Evolutionary conservation across 148 eudicot genomes (phyloP).

Genomic region (Cornus florida): DNA sequence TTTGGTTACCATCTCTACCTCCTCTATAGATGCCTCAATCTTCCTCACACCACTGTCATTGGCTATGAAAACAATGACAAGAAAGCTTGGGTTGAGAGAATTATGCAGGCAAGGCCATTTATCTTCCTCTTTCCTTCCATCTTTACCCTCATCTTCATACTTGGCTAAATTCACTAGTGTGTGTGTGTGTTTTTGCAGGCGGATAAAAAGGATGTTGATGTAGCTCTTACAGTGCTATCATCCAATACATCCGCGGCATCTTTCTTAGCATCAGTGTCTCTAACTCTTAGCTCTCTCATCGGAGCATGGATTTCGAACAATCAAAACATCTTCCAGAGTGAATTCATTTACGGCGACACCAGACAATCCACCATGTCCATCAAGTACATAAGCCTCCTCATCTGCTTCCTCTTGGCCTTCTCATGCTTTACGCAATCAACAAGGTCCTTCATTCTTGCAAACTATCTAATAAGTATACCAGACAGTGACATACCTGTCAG

Average conservation of each 20-base stretch:
- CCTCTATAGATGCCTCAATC: conserved; percentile 44
- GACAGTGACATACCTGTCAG: conserved; percentile 30
- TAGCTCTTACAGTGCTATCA: conserved; percentile 40
- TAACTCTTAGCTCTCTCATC: conserved; percentile 57
- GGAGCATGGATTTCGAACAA: conserved; percentile 67
- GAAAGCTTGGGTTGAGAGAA: conserved; percentile 59
- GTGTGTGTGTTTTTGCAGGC: conserved; percentile 13
- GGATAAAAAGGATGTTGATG: conserved; percentile 18
- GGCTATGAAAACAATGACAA: conserved; percentile 75
- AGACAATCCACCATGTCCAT: conserved; percentile 60
- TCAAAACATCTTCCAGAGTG: conserved; percentile 48
- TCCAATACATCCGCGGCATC: conserved; percentile 50
- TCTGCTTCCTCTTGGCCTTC: conserved; percentile 68
- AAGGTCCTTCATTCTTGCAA: conserved; percentile 67
- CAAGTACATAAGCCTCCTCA: conserved; percentile 61
- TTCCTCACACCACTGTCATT: conserved; percentile 55
- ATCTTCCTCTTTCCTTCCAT: background rate
- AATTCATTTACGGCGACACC: conserved; percentile 62
- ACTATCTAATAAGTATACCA: conserved; percentile 59
- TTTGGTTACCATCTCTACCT: conserved; percentile 65
- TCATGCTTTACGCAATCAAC: conserved; percentile 73
- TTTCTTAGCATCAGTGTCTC: conserved; percentile 44
- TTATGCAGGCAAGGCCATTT: conserved; percentile 42
- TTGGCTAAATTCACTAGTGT: background rate
- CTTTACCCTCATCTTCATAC: background rate